Evolutionary conservation across 1,139 yeast genomes (phyloP), one percentile per base, ranked within the genome.

Genomic region (Geotrichum carabidarum): DNA sequence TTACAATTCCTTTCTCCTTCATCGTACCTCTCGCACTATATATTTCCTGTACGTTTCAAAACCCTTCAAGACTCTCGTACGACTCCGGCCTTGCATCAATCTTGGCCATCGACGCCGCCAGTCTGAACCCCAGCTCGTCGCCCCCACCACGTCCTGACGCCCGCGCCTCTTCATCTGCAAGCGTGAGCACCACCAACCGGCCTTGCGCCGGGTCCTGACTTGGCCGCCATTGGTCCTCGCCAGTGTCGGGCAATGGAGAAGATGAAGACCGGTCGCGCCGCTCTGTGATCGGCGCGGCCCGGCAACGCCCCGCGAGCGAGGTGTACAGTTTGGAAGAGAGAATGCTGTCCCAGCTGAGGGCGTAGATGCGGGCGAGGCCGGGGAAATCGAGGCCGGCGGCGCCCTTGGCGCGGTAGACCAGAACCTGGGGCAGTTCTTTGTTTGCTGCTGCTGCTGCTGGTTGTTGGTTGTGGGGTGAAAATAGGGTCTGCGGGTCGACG

Each of bases 301-400:
- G 48, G 30, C 53, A 45, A 5, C 58, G 47, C 8, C 58, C 57
- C 5, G 57, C 57, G 11, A 50, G 45, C 2, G 52, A 38, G 2
- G 44, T 27, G 27, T 53, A 53, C 3, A 50, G 46, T 38, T 51
- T 53, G 1, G 58, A 38, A 14, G 54, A 48, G 11, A 48, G 37
- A 18, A 56, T 34, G 43, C 55, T 53, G 47, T 56, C 57, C 61
- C 60, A 59, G n/a, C 57, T 43, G 27, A 59, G 18, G 1, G 50
- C 55, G 43, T 54, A 59, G 46, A 59, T 54, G 36, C 55, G 27
- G 32, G 40, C 15, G 17, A 59, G 57, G 12, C 57, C 59, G 2
- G 59, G 59, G 38, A 56, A 58, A 41, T 58, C 57, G 22, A 59
- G 48, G 2, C 61, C 61, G 2, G 42, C 47, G 11, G 30, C 48